Conservation (phyloP, 495 filamentous ascomycete genomes). For the Entonaema liquescens region DNA sequence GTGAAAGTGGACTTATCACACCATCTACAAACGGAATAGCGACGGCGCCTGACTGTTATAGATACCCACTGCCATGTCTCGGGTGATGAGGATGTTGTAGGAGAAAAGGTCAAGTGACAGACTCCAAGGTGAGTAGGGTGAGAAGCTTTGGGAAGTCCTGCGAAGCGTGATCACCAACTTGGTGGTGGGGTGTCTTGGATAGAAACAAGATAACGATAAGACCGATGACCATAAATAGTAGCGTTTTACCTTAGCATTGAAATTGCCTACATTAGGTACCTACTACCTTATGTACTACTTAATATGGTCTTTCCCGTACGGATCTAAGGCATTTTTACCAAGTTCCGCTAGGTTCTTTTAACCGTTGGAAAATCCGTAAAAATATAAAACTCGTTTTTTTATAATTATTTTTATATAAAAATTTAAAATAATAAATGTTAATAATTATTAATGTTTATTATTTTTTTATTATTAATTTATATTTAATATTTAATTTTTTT, state of each 20-base stretch:
- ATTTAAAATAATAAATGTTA: too few relatives aligned
- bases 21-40: slow-evolving; percentile 10
- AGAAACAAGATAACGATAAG: slow-evolving; percentile 36
- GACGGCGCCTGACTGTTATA: slow-evolving; percentile 30
- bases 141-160: background rate
- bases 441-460: too few relatives aligned
- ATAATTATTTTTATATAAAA: too few relatives aligned
- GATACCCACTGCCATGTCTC: slow-evolving; percentile 32
- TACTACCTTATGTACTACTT: too few relatives aligned
- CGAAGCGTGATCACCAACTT: slow-evolving; percentile 33
- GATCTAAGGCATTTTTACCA: too few relatives aligned
- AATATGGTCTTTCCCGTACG: background rate
- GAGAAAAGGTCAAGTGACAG: slow-evolving; percentile 39
- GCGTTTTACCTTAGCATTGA: too few relatives aligned
- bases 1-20: slow-evolving; percentile 33
- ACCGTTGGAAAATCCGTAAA: too few relatives aligned
- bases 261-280: too few relatives aligned
- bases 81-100: slow-evolving; percentile 13
- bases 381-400: too few relatives aligned
- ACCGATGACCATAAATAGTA: slow-evolving; percentile 36
- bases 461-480: too few relatives aligned
- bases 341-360: too few relatives aligned
- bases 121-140: slow-evolving; percentile 14
- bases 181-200: slow-evolving; percentile 33
- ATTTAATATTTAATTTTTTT: too few relatives aligned